Evolutionary conservation across 192 early-diverging fungal genomes (phyloP).

Genomic region (Mortierella claussenii): DNA sequence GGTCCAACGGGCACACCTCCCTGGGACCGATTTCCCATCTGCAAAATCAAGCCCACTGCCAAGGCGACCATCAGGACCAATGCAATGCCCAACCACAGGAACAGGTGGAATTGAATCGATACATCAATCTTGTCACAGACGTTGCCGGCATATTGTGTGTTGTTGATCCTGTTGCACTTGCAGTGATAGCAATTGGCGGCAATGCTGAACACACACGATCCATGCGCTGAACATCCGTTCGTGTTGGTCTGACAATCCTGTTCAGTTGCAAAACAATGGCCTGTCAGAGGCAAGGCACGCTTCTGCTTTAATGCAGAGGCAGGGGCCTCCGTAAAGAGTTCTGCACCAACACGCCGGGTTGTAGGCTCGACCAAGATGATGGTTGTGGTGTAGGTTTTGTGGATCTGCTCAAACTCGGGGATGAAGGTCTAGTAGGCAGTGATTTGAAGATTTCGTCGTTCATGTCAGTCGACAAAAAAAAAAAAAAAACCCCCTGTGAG

Average conservation of each 20-base stretch:
- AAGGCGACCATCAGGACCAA: conserved; percentile 22
- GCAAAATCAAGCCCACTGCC: conserved; percentile 35
- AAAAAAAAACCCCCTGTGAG: background rate
- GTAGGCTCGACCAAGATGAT: conserved; percentile 35
- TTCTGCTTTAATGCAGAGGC: conserved; percentile 4
- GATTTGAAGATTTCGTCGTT: no score
- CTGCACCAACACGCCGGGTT: conserved; percentile 16
- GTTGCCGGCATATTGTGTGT: conserved; percentile 35
- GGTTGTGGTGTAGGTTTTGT: conserved; percentile 47
- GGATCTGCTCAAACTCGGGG: conserved; percentile 50
- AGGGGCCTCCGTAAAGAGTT: conserved; percentile 2
- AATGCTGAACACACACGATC: conserved; percentile 23
- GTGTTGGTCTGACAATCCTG: conserved; percentile 40
- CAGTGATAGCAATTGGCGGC: conserved; percentile 50
- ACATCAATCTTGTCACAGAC: conserved; percentile 43
- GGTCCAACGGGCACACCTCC: conserved; percentile 50
- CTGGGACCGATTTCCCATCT: conserved; percentile 42
- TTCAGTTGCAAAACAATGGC: conserved; percentile 23
- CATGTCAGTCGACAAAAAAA: no score
- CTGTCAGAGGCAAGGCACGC: conserved; percentile 22
- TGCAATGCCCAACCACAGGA: conserved; percentile 43
- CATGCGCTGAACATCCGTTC: conserved; percentile 32
- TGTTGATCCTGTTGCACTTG: conserved; percentile 43
- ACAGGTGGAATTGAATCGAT: conserved; percentile 47
- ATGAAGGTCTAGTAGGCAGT: conserved; percentile 34